Conservation (phyloP, 805 yeast genomes). For the Sporopachydermia lactativora region DNA sequence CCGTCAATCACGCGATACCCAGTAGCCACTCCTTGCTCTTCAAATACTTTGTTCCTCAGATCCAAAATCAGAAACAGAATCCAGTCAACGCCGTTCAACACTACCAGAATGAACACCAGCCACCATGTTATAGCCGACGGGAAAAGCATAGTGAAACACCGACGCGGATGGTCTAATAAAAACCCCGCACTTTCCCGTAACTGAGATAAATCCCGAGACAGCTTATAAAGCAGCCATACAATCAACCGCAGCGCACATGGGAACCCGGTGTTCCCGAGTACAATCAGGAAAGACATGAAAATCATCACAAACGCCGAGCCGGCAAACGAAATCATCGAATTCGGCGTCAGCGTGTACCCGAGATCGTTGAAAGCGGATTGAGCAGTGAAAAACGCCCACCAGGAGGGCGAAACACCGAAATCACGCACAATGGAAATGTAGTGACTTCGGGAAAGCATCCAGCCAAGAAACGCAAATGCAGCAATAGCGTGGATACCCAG, state of each 20-base stretch:
- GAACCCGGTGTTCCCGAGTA: conserved; percentile 91
- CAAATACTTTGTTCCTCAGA: conserved; percentile 27
- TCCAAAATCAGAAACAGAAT: conserved; percentile 72
- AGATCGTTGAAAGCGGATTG: conserved; percentile 73
- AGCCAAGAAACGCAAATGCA: conserved; percentile 36
- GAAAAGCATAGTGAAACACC: conserved; percentile 86
- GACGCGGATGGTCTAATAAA: conserved; percentile 86
- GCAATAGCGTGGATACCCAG: conserved; percentile 54
- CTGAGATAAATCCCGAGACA: conserved; percentile 48
- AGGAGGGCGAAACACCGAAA: conserved; percentile 57
- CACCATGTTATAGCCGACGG: conserved; percentile 95
- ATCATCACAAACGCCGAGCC: conserved; percentile 52
- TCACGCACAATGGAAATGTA: conserved; percentile 35
- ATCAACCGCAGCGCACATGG: conserved; percentile 72
- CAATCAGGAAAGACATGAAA: conserved; percentile 52
- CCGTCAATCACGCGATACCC: conserved; percentile 74
- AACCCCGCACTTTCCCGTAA: conserved; percentile 70
- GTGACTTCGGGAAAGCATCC: conserved; percentile 23
- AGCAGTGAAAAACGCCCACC: conserved; percentile 91
- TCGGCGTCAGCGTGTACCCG: conserved; percentile 71
- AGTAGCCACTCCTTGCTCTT: conserved; percentile 38
- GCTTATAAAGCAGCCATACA: conserved; percentile 64
- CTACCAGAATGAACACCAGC: conserved; percentile 62
- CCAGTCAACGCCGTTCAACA: conserved; percentile 65
- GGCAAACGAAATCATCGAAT: conserved; percentile 61